A percentile compares a stretch with the other conserved stretches of the same genome.
These are phyloP conservation scores for Chrysoporthe deuterocubensis DNA, from an alignment of 2,329 filamentous ascomycete genomes.

Conservation along the genomic window DNA sequence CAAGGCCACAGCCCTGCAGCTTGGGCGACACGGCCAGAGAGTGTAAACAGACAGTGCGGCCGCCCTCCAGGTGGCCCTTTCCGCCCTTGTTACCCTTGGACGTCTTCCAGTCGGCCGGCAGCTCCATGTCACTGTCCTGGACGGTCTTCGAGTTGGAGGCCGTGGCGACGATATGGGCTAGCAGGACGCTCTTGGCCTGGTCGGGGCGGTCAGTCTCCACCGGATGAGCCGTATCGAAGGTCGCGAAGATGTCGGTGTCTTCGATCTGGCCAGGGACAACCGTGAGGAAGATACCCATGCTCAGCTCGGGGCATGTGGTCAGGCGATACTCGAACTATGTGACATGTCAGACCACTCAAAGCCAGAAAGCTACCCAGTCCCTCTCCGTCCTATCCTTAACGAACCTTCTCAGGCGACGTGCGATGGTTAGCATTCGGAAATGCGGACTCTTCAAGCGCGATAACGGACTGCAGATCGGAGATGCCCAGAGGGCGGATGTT, in stretches of 20 bases:
- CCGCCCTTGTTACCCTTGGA: conserved; percentile 47
- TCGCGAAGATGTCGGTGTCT: conserved; percentile 53
- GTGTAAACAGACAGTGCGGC: conserved; percentile 79
- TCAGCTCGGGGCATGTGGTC: conserved; percentile 73
- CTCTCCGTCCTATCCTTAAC: conserved; percentile 26
- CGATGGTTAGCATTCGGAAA: conserved; percentile 55
- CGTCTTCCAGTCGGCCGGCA: conserved; percentile 69
- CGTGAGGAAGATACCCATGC: conserved; percentile 79
- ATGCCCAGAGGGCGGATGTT: conserved; percentile 74
- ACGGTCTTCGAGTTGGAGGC: conserved; percentile 66
- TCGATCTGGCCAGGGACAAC: conserved; percentile 51
- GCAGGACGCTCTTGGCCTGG: conserved; percentile 62
- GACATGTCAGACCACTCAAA: conserved; percentile 19
- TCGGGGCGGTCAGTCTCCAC: conserved; percentile 64
- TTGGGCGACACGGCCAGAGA: conserved; percentile 79
- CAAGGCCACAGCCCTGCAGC: conserved; percentile 75
- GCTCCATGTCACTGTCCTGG: conserved; percentile 76
- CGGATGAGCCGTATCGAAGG: conserved; percentile 56
- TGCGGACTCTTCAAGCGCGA: conserved; percentile 59
- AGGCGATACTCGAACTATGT: conserved; percentile 76
- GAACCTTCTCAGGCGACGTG: conserved; percentile 58
- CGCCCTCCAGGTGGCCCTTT: conserved; percentile 72
- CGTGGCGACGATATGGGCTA: conserved; percentile 80
- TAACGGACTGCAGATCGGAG: conserved; percentile 64
- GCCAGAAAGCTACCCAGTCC: neutral